Evolutionary conservation across 352 stramenopile genomes (phyloP).

Genomic region (Pythium sukuiense): DNA sequence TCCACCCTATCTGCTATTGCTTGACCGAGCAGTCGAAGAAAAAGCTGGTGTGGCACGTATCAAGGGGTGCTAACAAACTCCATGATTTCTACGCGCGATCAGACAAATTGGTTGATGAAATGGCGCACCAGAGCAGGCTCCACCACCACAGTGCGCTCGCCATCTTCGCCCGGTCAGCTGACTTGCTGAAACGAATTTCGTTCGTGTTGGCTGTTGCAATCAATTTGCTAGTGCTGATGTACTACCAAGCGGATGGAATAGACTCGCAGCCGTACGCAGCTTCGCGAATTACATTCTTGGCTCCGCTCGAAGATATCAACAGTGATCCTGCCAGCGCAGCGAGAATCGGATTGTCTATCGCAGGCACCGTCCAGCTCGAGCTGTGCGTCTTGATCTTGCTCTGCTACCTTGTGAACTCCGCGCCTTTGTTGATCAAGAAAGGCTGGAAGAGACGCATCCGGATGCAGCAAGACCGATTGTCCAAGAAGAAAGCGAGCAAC

Average conservation of each 20-base stretch:
- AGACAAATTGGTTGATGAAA: conserved; percentile 72
- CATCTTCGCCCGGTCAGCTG: conserved; percentile 34
- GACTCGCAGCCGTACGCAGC: conserved; percentile 53
- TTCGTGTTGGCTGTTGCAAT: conserved; percentile 54
- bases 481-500: conserved; percentile 42
- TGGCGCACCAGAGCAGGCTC: conserved; percentile 58
- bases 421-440: conserved; percentile 66
- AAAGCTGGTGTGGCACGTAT: conserved; percentile 68
- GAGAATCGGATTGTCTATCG: conserved; percentile 39
- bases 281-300: conserved; percentile 39
- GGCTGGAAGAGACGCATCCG: conserved; percentile 62
- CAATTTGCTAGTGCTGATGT: conserved; percentile 61
- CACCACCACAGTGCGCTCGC: conserved; percentile 1
- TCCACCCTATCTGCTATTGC: conserved; percentile 77
- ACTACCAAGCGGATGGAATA: conserved; percentile 56
- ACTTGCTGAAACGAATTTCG: conserved; percentile 50
- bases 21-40: conserved; percentile 72
- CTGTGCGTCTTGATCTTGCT: conserved; percentile 50
- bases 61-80: conserved; percentile 56
- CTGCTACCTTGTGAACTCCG: conserved; percentile 68
- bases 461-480: conserved; percentile 36
- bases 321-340: conserved; percentile 33
- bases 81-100: conserved; percentile 65
- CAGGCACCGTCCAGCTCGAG: conserved; percentile 51
- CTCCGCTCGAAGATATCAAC: conserved; percentile 8